Evolutionary conservation across 164 flowering plant genomes (phyloP), one percentile per base, ranked within the genome.

Genomic region (Hamamelis virginiana): DNA sequence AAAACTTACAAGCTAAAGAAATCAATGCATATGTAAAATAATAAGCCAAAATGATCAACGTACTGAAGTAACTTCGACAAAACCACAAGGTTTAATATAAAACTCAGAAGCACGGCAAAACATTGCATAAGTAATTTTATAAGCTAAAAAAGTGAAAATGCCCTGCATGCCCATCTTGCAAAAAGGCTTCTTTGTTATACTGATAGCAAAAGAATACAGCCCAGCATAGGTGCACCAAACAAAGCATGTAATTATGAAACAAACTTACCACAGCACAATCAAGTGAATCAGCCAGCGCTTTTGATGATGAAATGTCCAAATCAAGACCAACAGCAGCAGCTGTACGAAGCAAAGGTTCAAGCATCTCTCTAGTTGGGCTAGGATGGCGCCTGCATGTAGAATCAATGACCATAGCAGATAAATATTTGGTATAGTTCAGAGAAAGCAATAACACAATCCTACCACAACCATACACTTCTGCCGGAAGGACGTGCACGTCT

Each of bases 201-300:
- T 1, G 59, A 55, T 10, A 12, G 28, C 22, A 22, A 55, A 55
- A 55, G 18, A 51, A 51, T 9, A 21, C 27, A 55, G 10, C 45
- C 22, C 28, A 60, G 22, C 27, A 3, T 14, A 48, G 16, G 59
- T 5, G 18, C 14, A 27, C 10, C 41, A 58, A 21, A 59, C 13
- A 19, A n/a, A 18, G 45, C 23, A 38, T 25, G 22, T 28, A n/a
- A 62, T 51, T 48, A 25, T 28, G 47, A 21, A 46, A 14, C 21
- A 48, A 68, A 62, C 82, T 55, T 78, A 95, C 99, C 88, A 89
- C 90, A 27, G 98, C 98, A 72, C 44, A 84, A 75, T 96, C 99
- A 79, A 96, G 97, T 71, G 99, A 96, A 80, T 96, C 98, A 71
- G 99, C 99, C 72, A 96, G 73, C 21, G 96, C 91, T 83, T 90